Conservation (phyloP, 129 eudicot species). For the Flaveria trinervia region DNA sequence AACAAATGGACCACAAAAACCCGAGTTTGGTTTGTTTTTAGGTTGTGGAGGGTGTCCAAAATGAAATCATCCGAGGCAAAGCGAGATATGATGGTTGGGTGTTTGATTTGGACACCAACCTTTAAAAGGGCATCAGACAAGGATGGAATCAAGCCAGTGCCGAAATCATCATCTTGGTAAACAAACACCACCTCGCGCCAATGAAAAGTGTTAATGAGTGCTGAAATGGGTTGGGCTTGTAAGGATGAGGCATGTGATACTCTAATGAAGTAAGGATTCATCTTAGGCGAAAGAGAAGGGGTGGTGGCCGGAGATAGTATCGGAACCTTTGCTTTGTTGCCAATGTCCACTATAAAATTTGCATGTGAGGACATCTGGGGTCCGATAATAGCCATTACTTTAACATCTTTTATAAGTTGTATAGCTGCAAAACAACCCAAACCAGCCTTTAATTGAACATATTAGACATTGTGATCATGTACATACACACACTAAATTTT, state of each 20-base stretch:
- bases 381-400: constrained; percentile 63
- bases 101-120: constrained; percentile 24
- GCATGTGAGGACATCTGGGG: constrained; percentile 52
- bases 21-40: constrained; percentile 44
- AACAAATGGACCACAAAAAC: constrained; percentile 56
- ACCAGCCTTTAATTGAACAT: not conserved
- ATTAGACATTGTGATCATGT: too few species aligned
- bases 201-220: constrained; percentile 39
- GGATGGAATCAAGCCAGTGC: constrained; percentile 40
- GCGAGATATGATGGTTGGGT: constrained; percentile 37
- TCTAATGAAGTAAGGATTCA: constrained; percentile 47
- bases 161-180: constrained; percentile 43
- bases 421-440: constrained; percentile 41
- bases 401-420: constrained; percentile 44
- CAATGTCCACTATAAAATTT: constrained; percentile 49
- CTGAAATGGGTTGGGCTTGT: constrained; percentile 48
- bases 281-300: constrained; percentile 46
- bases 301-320: constrained; percentile 55
- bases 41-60: constrained; percentile 32
- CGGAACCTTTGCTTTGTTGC: constrained; percentile 49
- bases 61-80: constrained; percentile 36
- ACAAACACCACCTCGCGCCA: constrained; percentile 51
- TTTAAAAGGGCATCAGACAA: constrained; percentile 35
- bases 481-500: too few species aligned
- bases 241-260: constrained; percentile 39